phyloP scores from a whole-genome alignment of 1,284 basidiomycete species.

The Farysia itapuensis region DNA sequence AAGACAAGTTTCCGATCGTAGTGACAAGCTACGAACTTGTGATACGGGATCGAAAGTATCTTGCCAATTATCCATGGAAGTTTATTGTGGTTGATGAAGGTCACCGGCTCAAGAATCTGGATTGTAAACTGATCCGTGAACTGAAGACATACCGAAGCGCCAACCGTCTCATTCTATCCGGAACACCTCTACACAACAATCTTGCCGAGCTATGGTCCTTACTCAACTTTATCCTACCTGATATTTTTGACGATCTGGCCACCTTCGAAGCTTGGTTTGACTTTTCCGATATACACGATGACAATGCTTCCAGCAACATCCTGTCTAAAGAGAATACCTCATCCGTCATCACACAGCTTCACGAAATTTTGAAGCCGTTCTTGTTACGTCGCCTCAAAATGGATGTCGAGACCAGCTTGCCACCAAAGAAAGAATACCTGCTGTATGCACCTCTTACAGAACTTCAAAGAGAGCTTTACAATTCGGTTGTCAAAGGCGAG shows the following conservation, averaged over 20 bases:
- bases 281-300: conserved; percentile 39
- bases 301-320: conserved; percentile 21
- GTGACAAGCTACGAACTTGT: conserved; percentile 92
- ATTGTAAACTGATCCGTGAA: conserved; percentile 85
- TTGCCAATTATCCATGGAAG: conserved; percentile 63
- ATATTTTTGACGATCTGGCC: conserved; percentile 83
- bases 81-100: conserved; percentile 96
- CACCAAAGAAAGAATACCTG: conserved; percentile 65
- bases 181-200: conserved; percentile 94
- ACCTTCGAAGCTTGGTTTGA: conserved; percentile 80
- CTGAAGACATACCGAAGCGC: conserved; percentile 83
- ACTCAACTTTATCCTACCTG: conserved; percentile 72
- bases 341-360: conserved; percentile 59
- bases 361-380: conserved; percentile 57
- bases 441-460: conserved; percentile 85
- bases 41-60: conserved; percentile 63
- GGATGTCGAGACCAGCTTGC: conserved; percentile 52
- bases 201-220: conserved; percentile 90
- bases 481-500: conserved; percentile 62
- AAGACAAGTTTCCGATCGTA: conserved; percentile 64
- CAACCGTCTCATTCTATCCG: conserved; percentile 87
- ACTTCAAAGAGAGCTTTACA: conserved; percentile 80
- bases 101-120: conserved; percentile 87
- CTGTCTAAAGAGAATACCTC: conserved; percentile 67
- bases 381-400: conserved; percentile 51